phyloP scores from a whole-genome alignment of 1,284 basidiomycete species.

The Hymenochaete sp. region DNA sequence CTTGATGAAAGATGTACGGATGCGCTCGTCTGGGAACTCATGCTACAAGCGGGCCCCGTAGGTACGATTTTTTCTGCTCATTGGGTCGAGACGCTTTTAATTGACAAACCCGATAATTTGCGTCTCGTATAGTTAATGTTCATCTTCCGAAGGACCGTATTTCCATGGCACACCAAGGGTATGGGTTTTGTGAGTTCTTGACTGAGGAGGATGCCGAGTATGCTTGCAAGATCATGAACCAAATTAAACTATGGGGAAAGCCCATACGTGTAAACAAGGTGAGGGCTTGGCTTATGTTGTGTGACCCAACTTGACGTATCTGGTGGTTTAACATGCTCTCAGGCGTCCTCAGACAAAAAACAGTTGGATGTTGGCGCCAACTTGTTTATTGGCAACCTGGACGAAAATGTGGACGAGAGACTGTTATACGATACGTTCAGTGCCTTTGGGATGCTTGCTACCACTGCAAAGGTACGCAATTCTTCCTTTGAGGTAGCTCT shows the following conservation, averaged over 20 bases:
- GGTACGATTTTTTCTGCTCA: slow-evolving; percentile 45
- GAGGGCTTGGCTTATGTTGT: slow-evolving; percentile 24
- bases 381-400: slow-evolving; percentile 91
- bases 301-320: slow-evolving; percentile 2
- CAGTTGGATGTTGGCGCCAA: slow-evolving; percentile 98
- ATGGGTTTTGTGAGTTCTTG: slow-evolving; percentile 98
- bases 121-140: slow-evolving; percentile 70
- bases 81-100: not conserved
- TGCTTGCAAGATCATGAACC: slow-evolving; percentile 99
- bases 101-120: too few species aligned
- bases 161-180: slow-evolving; percentile 96
- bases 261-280: slow-evolving; percentile 98
- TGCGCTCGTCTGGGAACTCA: slow-evolving; percentile 95
- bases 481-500: slow-evolving; percentile 12
- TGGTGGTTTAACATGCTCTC: slow-evolving; percentile 12
- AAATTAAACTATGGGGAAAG: slow-evolving; percentile 98
- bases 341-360: slow-evolving; percentile 95
- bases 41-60: slow-evolving; percentile 96
- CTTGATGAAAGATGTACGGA: slow-evolving; percentile 93
- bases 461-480: slow-evolving; percentile 76
- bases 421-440: slow-evolving; percentile 92
- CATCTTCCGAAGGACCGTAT: slow-evolving; percentile 99
- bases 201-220: slow-evolving; percentile 98
- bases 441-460: slow-evolving; percentile 89
- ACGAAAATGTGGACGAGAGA: slow-evolving; percentile 89